A percentile compares a stretch with the other conserved stretches of the same genome.
Evolutionary conservation across 1,139 yeast species (phyloP).

Genomic region (Suhomyces ambrosiae): DNA sequence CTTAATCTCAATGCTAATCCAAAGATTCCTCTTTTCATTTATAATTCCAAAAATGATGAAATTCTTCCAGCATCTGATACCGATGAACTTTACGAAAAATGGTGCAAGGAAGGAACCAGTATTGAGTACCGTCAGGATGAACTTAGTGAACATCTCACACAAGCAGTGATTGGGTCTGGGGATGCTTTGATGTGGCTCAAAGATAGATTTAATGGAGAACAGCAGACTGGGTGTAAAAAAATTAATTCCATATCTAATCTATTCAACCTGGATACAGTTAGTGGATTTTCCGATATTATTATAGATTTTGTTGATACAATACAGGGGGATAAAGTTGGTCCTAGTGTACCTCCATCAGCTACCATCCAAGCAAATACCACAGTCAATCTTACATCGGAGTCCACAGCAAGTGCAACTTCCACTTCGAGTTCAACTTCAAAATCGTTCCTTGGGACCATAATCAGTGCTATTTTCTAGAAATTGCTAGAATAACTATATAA

Average conservation of each 20-base stretch:
- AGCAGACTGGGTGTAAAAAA: conserved; percentile 8
- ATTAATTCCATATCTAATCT: conserved; percentile 1
- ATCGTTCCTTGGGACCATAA: conserved; percentile 2
- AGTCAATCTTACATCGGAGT: not conserved
- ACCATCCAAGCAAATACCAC: not conserved
- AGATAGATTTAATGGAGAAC: conserved; percentile 5
- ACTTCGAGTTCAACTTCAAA: not conserved
- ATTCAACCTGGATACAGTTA: not conserved
- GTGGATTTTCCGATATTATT: conserved; percentile 1
- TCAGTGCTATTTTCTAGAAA: conserved; percentile 1
- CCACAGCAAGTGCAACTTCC: not conserved
- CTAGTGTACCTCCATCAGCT: not conserved
- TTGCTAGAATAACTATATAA: not conserved
- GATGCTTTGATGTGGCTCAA: conserved; percentile 21
- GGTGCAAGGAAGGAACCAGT: conserved; percentile 19
- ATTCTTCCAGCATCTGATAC: conserved; percentile 21
- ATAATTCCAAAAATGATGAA: conserved; percentile 34
- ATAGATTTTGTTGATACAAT: not conserved
- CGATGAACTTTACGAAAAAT: conserved; percentile 16
- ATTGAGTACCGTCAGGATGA: conserved; percentile 20
- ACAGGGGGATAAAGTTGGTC: conserved; percentile 1
- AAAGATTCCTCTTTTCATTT: conserved; percentile 35
- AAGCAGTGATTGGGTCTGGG: conserved; percentile 18
- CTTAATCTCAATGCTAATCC: conserved; percentile 22
- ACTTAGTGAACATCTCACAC: conserved; percentile 21